phyloP scores from a whole-genome alignment of 768 basidiomycete species.

The Tylopilus plumbeoviolaceoides region DNA sequence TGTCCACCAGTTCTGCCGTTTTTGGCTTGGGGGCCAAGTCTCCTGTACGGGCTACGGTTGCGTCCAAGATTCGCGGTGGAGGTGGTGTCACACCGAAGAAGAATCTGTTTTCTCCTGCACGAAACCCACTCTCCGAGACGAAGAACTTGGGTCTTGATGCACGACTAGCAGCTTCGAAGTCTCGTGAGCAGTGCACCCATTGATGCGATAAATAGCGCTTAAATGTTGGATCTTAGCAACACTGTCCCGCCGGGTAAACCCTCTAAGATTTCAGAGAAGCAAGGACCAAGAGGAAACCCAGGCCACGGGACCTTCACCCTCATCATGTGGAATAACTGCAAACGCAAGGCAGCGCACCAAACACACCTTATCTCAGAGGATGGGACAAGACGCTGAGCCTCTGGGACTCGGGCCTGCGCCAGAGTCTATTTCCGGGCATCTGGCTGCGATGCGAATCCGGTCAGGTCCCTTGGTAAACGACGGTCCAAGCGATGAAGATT shows the following conservation, averaged over 20 bases:
- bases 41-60: conserved; percentile 14
- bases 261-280: conserved; percentile 10
- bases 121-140: conserved; percentile 24
- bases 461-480: conserved; percentile 13
- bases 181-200: conserved; percentile 18
- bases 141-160: conserved; percentile 15
- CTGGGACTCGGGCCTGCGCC: conserved; percentile 20
- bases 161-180: conserved; percentile 8
- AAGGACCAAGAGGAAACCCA: conserved; percentile 6
- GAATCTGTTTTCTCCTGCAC: conserved; percentile 18
- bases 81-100: conserved; percentile 23
- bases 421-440: conserved; percentile 28
- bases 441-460: conserved; percentile 18
- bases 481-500: not conserved
- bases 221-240: conserved; percentile 9
- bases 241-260: conserved; percentile 10
- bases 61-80: conserved; percentile 18
- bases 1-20: conserved; percentile 1
- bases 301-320: conserved; percentile 1
- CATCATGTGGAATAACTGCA: not conserved
- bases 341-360: conserved; percentile 11
- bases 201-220: not conserved
- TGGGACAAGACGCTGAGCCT: conserved; percentile 1
- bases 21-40: conserved; percentile 14
- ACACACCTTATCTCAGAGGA: conserved; percentile 11